phyloP scores from a whole-genome alignment of 2,329 filamentous ascomycete genomes.

The Phaeoacremonium minimum region DNA sequence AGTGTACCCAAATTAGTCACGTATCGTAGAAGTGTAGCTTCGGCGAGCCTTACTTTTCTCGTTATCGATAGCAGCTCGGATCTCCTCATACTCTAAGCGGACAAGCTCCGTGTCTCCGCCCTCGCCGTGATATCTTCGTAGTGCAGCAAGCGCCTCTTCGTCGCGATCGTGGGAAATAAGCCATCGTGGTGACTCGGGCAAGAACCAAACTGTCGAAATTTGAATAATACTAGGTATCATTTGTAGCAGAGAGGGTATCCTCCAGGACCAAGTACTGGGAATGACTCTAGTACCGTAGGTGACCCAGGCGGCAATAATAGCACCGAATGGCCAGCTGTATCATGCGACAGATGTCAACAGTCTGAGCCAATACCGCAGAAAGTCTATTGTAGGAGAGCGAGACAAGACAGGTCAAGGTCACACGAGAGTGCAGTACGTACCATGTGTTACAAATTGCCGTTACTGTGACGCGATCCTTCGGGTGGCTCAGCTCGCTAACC shows the following conservation, averaged over 20 bases:
- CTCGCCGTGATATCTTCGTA: neutral
- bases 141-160: slow-evolving; percentile 14
- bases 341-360: no score
- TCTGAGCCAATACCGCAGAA: no score
- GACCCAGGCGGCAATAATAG: slow-evolving; percentile 33
- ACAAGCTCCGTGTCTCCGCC: slow-evolving; percentile 28
- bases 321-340: slow-evolving; percentile 31
- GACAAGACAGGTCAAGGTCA: no score
- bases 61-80: slow-evolving; percentile 12
- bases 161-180: slow-evolving; percentile 18
- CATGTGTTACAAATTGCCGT: slow-evolving; percentile 42
- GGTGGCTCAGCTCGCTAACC: slow-evolving; percentile 35
- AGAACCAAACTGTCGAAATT: slow-evolving; percentile 18
- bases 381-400: no score
- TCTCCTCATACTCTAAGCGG: slow-evolving; percentile 16
- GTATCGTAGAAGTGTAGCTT: no score
- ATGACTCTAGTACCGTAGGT: slow-evolving; percentile 39
- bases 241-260: slow-evolving; percentile 43
- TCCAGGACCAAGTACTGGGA: slow-evolving; percentile 39
- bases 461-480: slow-evolving; percentile 36
- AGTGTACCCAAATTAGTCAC: no score
- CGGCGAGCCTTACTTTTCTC: slow-evolving; percentile 30
- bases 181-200: slow-evolving; percentile 23
- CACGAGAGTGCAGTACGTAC: no score
- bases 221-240: slow-evolving; percentile 32